Base-by-base conservation (phyloP, 495 filamentous ascomycete genomes). In the Podospora pseudoanserina region DNA sequence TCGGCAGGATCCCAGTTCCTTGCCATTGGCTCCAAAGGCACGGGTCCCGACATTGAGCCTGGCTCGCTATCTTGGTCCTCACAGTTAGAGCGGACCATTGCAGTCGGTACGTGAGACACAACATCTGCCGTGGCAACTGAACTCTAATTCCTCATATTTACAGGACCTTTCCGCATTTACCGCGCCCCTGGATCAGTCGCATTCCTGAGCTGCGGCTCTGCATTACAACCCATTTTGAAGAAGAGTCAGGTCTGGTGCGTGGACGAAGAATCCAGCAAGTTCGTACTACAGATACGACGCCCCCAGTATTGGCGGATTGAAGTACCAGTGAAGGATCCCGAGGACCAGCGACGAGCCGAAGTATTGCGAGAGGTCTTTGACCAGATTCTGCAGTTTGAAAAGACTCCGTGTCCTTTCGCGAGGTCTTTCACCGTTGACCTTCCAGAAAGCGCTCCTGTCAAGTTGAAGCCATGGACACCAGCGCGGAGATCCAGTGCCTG, bases 191-290 rank as follows among this genome's bases (percentile, higher is more conserved):
- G 91, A 11, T 88, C 91, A 57, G 90, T 94, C 0, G 90, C 90
- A 19, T 97, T 97, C 75, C 85, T 97, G 11, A 92, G 89, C 78
- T 96, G 92, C 71, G 91, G 91, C 65, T 84, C 80, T 70, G 87
- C 92, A 30, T 85, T 96, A 11, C 91, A 91, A 70, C 89, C 93
- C 59, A 94, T 97, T 58, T 75, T 97, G 53, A 90, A 91, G 11
- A 95, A 91, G 76, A 94, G 91, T 20, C 91, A 95, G 75, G 95
- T 88, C 68, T 97, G 93, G 93, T 95, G 91, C 78, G 91, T 97
- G 23, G 91, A 96, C 75, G 90, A 90, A 58, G 87, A 89, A 54
- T 89, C 89, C 49, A 83, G 81, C 76, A 93, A 89, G 68, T 96
- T 95, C 72, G 90, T 95, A 5, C 73, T 97, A 68, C 89, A 92